Evolutionary conservation across 306 rosid species (phyloP), one percentile per base, ranked within the genome.

Genomic region (Castanea sativa): DNA sequence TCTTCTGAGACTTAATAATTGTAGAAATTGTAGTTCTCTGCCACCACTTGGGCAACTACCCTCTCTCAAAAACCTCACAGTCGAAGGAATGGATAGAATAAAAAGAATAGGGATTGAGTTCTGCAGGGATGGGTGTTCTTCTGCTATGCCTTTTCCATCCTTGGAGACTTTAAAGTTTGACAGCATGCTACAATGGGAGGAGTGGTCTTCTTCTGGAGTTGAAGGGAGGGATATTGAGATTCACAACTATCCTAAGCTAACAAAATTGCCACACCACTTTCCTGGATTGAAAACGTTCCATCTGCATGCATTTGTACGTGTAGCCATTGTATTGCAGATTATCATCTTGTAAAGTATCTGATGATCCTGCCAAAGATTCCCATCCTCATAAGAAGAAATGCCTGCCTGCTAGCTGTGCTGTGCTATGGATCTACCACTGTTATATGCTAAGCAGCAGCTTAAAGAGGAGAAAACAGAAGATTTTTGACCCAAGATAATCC

Each of bases 1-100:
- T 23, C 43, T 23, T 82, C 13, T 84, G 16, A 72, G 18, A 32
- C 58, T 80, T 21, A 67, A 41, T 11, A 13, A 67, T 5, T 80
- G 84, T 65, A 45, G 16, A 12, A 76, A 76, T 67, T 84, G 87
- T 80, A 20, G 12, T 25, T 21, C 21, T 55, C 55, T 84, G 16
- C 84, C 87, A 15, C 73, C 87, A 56, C 76, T 84, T 7, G 87
- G 87, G 60, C 76, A 80, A 18, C 79, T 80, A 6, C 84, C 82
- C 14, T 80, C 73, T 2, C 71, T 84, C 45, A 80, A 80, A 38
- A 78, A 83, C 14, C 87, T 76, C 12, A n/a, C 65, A 38, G 8
- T 84, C 51, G 73, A 75, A 74, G 87, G 84, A 20, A 80, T 76
- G 75, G 77, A 76, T 21, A 70, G 60, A 11, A 13, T 84, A 19